Conservation (phyloP, 768 basidiomycete species). For the Scleroderma citrinum region DNA sequence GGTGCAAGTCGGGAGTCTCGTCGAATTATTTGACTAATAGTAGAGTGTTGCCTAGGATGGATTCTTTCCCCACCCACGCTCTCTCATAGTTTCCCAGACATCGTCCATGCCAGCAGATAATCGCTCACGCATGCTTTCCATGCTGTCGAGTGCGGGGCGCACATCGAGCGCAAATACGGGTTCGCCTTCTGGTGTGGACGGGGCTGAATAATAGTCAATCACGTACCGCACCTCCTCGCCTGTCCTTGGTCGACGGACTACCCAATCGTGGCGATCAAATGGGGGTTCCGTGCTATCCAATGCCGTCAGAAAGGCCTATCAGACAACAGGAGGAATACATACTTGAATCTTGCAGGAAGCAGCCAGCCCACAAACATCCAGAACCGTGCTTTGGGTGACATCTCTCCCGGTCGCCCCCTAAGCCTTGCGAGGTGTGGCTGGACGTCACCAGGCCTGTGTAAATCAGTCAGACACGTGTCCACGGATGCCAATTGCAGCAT, state of each 20-base stretch:
- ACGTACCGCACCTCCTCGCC: constrained; percentile 90
- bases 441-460: constrained; percentile 44
- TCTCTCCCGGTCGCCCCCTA: constrained; percentile 84
- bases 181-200: constrained; percentile 81
- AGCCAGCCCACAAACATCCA: constrained; percentile 85
- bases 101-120: constrained; percentile 66
- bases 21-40: no score
- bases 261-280: constrained; percentile 98
- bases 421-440: constrained; percentile 76
- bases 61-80: constrained; percentile 21
- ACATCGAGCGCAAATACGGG: constrained; percentile 96
- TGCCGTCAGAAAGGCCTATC: background rate
- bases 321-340: constrained; percentile 22
- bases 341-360: constrained; percentile 89
- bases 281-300: constrained; percentile 74
- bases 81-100: constrained; percentile 45
- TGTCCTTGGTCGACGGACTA: constrained; percentile 73
- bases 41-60: no score
- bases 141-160: constrained; percentile 85
- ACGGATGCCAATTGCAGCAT: background rate
- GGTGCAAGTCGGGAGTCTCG: no score
- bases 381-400: constrained; percentile 91
- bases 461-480: constrained; percentile 2
- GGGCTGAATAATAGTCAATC: constrained; percentile 97
- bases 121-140: constrained; percentile 69